Evolutionary conservation across 495 filamentous ascomycete genomes (phyloP).

Genomic region (Aspergillus nanangensis): DNA sequence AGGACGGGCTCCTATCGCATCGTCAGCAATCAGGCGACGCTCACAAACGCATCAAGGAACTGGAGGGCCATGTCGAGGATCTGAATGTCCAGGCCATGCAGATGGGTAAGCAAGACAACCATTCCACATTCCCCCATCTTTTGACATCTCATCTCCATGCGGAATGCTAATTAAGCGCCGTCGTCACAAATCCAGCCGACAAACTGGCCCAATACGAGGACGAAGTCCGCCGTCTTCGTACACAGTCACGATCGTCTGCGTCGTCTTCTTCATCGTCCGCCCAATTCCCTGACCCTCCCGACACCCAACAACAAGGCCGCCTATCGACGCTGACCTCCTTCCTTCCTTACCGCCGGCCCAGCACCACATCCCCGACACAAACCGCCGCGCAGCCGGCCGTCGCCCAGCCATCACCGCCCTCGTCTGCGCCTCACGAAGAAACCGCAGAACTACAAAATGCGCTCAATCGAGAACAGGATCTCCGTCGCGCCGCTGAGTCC

Average conservation of each 20-base stretch:
- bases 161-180: conserved; percentile 6
- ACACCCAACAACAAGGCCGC: conserved; percentile 33
- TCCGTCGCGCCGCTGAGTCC: conserved; percentile 72
- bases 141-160: neutral
- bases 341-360: conserved; percentile 55
- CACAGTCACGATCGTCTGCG: conserved; percentile 32
- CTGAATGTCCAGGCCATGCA: conserved; percentile 74
- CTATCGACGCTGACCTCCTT: conserved; percentile 62
- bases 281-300: conserved; percentile 14
- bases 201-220: conserved; percentile 95
- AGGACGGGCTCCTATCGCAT: conserved; percentile 27
- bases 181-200: conserved; percentile 43
- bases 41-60: conserved; percentile 68
- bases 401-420: conserved; percentile 24
- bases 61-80: conserved; percentile 70
- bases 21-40: conserved; percentile 41
- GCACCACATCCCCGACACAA: conserved; percentile 35
- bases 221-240: conserved; percentile 65
- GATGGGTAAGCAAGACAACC: conserved; percentile 58
- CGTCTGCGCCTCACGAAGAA: conserved; percentile 22
- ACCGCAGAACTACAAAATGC: conserved; percentile 63
- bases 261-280: conserved; percentile 30
- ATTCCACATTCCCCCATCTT: neutral
- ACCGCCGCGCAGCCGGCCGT: conserved; percentile 24
- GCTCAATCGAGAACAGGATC: conserved; percentile 62